Percentiles rank a stretch among this genome's conserved stretches.
Conservation (phyloP, 1,284 basidiomycete genomes). For the Moniliophthora roreri region DNA sequence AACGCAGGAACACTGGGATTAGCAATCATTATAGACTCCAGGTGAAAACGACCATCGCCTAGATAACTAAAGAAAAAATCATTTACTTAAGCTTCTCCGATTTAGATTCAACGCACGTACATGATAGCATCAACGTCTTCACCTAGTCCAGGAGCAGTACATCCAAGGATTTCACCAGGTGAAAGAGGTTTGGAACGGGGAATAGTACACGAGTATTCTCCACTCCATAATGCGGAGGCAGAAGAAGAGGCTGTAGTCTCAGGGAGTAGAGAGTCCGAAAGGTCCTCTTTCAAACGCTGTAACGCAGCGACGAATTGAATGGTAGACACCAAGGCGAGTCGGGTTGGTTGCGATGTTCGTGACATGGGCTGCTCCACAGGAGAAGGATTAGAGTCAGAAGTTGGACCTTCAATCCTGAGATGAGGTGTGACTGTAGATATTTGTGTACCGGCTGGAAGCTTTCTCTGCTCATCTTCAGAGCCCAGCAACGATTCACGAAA, state of each 20-base stretch:
- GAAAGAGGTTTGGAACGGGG: conserved; percentile 93
- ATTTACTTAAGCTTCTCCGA: conserved; percentile 3
- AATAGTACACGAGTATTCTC: conserved; percentile 77
- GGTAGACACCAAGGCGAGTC: conserved; percentile 88
- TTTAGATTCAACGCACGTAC: conserved; percentile 48
- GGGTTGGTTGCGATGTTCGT: conserved; percentile 45
- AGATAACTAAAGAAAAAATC: conserved; percentile 71
- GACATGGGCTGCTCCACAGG: neutral
- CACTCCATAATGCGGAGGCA: conserved; percentile 53
- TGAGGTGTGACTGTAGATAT: conserved; percentile 44
- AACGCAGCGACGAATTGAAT: conserved; percentile 94
- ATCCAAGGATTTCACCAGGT: conserved; percentile 96
- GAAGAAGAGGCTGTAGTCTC: too few relatives aligned
- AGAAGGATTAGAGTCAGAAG: conserved; percentile 8
- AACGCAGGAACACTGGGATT: conserved; percentile 97
- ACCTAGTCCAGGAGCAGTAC: conserved; percentile 86
- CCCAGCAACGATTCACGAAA: conserved; percentile 65
- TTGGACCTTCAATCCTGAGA: conserved; percentile 56
- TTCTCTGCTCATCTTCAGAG: conserved; percentile 23
- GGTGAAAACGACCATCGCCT: conserved; percentile 97
- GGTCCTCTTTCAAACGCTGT: conserved; percentile 81
- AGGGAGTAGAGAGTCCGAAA: conserved; percentile 32
- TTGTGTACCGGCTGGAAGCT: conserved; percentile 51
- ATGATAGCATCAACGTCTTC: conserved; percentile 82
- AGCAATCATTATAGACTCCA: conserved; percentile 99